Conservation (phyloP, 2,329 filamentous ascomycete species). For the Aciculosporium take region DNA sequence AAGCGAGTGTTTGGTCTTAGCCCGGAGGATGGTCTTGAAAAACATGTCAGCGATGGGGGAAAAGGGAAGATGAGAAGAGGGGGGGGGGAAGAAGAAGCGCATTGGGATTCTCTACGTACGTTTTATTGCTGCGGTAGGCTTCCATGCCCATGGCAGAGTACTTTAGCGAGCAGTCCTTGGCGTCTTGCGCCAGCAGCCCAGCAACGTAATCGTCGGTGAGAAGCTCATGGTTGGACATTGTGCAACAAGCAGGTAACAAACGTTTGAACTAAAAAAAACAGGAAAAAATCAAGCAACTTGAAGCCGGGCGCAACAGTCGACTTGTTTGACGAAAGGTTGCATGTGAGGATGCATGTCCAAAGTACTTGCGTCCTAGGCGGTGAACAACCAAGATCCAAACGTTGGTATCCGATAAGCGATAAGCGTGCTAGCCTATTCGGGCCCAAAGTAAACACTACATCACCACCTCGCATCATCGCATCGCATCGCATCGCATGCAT, state of each 20-base stretch:
- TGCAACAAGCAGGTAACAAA: not conserved
- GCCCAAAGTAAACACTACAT: slow-evolving; percentile 7
- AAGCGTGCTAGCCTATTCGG: slow-evolving; percentile 6
- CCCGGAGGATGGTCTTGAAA: slow-evolving; percentile 44
- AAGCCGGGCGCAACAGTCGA: too few species aligned
- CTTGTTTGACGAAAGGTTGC: too few species aligned
- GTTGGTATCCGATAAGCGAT: slow-evolving; percentile 1
- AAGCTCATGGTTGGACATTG: slow-evolving; percentile 33
- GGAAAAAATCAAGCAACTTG: not conserved
- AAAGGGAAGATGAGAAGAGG: not conserved
- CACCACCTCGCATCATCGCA: not conserved
- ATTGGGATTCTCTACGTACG: slow-evolving; percentile 22
- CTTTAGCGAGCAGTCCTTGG: slow-evolving; percentile 54
- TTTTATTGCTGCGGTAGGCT: slow-evolving; percentile 31
- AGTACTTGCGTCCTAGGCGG: too few species aligned
- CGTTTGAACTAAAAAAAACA: not conserved
- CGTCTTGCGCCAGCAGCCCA: slow-evolving; percentile 65
- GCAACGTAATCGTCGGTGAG: slow-evolving; percentile 69
- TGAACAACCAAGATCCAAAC: too few species aligned
- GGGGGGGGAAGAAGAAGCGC: not conserved
- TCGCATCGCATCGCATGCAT: too few species aligned
- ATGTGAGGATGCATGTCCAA: too few species aligned
- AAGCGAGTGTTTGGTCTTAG: slow-evolving; percentile 90
- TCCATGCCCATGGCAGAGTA: slow-evolving; percentile 64
- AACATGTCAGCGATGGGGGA: not conserved